Evolutionary conservation across 768 basidiomycete species (phyloP).

Genomic region (Roridomyces roridus): DNA sequence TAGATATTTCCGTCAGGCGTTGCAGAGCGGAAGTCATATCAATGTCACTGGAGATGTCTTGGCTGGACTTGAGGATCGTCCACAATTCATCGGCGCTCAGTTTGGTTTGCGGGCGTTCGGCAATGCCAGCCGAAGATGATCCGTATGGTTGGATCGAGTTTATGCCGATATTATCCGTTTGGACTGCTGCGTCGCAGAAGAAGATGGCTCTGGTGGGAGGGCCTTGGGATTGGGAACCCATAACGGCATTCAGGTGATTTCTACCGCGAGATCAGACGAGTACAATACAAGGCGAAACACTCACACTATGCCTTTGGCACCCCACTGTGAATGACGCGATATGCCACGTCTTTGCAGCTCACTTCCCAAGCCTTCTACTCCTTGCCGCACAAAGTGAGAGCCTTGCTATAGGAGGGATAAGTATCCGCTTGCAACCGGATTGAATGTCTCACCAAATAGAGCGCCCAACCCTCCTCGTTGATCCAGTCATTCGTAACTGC

Average conservation of each 20-base stretch:
- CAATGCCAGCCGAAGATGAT: constrained; percentile 38
- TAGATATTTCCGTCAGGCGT: constrained; percentile 73
- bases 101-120: constrained; percentile 63
- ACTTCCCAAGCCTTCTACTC: constrained; percentile 68
- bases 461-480: constrained; percentile 73
- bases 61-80: constrained; percentile 76
- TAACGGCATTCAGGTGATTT: constrained; percentile 52
- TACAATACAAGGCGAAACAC: constrained; percentile 26
- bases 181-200: constrained; percentile 66
- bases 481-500: constrained; percentile 74
- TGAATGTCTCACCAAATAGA: constrained; percentile 57
- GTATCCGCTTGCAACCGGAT: not conserved
- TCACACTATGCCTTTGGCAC: constrained; percentile 74
- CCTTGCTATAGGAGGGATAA: constrained; percentile 57
- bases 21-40: constrained; percentile 72
- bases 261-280: constrained; percentile 35
- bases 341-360: constrained; percentile 74
- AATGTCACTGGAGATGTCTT: constrained; percentile 77
- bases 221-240: constrained; percentile 51
- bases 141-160: constrained; percentile 32
- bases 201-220: constrained; percentile 62
- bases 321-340: constrained; percentile 72
- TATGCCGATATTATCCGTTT: constrained; percentile 53
- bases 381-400: constrained; percentile 67
- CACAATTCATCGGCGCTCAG: constrained; percentile 66